These are phyloP conservation scores for Cutaneotrichosporon sp. DNA, from an alignment of 1,284 basidiomycete species.

Conservation along the genomic window DNA sequence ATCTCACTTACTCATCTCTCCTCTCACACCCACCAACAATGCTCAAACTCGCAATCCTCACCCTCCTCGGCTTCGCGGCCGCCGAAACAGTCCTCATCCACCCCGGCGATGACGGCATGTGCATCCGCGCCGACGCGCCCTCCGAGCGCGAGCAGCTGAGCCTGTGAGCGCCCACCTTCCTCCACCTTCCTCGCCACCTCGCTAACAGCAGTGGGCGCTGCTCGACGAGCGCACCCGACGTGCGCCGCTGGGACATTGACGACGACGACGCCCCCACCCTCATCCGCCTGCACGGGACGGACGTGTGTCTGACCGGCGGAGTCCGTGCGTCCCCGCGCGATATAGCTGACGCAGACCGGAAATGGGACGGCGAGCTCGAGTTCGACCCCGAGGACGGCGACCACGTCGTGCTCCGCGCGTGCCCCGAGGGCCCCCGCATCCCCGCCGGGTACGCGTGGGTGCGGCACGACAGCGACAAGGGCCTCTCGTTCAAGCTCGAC, in stretches of 20 bases:
- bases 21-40: background rate
- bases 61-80: background rate
- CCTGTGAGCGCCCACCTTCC: background rate
- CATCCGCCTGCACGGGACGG: background rate
- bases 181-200: too few species aligned
- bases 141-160: constrained; percentile 4
- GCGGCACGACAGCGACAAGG: background rate
- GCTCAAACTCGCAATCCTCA: background rate
- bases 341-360: background rate
- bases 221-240: background rate
- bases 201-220: background rate
- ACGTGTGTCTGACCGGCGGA: background rate
- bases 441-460: background rate
- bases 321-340: background rate
- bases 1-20: too few species aligned
- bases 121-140: background rate
- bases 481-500: constrained; percentile 1
- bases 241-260: background rate
- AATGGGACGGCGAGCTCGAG: background rate
- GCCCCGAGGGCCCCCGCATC: background rate
- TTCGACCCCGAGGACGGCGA: constrained; percentile 2
- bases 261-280: background rate
- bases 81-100: constrained; percentile 1
- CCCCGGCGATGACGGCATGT: background rate
- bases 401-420: constrained; percentile 5